phyloP scores from a whole-genome alignment of 768 basidiomycete species.

The Serpula lacrymans region DNA sequence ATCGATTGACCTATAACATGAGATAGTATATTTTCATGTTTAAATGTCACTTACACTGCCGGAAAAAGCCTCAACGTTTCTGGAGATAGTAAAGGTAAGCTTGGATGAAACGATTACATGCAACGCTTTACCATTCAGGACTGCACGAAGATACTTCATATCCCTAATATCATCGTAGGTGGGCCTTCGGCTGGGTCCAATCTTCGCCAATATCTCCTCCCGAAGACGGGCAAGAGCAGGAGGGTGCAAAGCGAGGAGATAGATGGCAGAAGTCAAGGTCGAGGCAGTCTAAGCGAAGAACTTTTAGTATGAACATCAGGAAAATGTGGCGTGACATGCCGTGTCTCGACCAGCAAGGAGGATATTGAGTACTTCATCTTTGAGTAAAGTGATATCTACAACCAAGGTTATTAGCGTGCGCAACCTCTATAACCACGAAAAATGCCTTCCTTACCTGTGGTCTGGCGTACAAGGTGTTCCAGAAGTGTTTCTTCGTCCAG shows the following conservation, averaged over 20 bases:
- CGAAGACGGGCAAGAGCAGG: slow-evolving; percentile 36
- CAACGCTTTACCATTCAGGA: slow-evolving; percentile 37
- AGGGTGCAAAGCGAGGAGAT: slow-evolving; percentile 46
- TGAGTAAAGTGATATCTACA: slow-evolving; percentile 42
- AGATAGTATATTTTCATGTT: not conserved
- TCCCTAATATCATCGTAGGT: slow-evolving; percentile 39
- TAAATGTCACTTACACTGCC: slow-evolving; percentile 20
- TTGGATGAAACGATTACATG: not conserved
- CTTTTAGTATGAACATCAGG: too few relatives aligned
- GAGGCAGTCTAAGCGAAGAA: slow-evolving; percentile 39
- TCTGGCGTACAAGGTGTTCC: slow-evolving; percentile 8
- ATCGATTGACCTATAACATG: not conserved
- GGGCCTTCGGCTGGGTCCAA: slow-evolving; percentile 34
- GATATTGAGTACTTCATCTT: slow-evolving; percentile 54
- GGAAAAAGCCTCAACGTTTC: slow-evolving; percentile 33
- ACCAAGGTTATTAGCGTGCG: too few relatives aligned
- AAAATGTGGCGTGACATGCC: slow-evolving; percentile 9
- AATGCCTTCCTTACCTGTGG: slow-evolving; percentile 2
- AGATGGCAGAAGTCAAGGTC: slow-evolving; percentile 41
- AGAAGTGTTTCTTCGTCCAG: slow-evolving; percentile 6
- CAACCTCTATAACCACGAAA: too few relatives aligned
- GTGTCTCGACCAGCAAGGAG: slow-evolving; percentile 57
- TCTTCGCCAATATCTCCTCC: slow-evolving; percentile 37
- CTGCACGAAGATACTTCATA: slow-evolving; percentile 42
- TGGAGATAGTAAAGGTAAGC: slow-evolving; percentile 7